phyloP scores from a whole-genome alignment of 106 monocot species.

The Dendrobium chrysotoxum region DNA sequence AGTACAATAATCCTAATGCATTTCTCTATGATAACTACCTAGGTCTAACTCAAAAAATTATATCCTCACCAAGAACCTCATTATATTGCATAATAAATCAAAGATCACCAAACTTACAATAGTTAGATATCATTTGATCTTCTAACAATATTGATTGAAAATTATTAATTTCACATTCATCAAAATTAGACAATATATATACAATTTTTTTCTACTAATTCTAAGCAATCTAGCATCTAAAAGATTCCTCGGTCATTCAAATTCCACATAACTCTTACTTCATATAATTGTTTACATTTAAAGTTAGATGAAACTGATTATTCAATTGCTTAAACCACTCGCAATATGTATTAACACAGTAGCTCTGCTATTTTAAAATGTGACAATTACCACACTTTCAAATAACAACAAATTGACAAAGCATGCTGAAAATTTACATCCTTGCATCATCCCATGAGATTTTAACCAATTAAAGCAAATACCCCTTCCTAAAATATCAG shows the following conservation, averaged over 20 bases:
- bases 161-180: no score
- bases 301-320: no score
- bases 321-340: no score
- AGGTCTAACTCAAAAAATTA: not conserved
- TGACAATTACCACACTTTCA: not conserved
- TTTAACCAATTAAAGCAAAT: slow-evolving; percentile 2
- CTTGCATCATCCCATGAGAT: not conserved
- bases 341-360: no score
- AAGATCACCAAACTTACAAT: not conserved
- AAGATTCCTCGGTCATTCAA: no score
- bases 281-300: no score
- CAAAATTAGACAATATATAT: no score
- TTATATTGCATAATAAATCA: not conserved
- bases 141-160: no score
- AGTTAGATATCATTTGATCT: no score
- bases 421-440: not conserved
- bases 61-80: not conserved
- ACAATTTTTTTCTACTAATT: no score
- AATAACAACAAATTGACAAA: not conserved
- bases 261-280: no score
- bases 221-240: no score
- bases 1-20: not conserved
- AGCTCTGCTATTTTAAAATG: not conserved
- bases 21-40: not conserved
- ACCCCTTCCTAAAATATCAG: not conserved